Conservation (phyloP, 2,329 filamentous ascomycete genomes). For the Dichotomopilus funicola region DNA sequence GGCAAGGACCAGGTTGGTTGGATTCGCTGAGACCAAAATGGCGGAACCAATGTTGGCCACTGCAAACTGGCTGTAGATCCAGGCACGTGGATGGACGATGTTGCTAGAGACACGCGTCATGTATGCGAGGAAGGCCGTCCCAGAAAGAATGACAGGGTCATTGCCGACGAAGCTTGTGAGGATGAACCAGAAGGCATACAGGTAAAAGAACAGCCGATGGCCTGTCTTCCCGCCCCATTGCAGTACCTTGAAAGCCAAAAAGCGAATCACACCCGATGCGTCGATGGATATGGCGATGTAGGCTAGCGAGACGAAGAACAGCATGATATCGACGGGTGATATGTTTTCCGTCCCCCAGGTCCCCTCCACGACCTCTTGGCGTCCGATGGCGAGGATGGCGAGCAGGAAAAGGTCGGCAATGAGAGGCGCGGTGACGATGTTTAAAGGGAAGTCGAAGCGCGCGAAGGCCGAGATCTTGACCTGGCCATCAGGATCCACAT, state of each 20-base stretch:
- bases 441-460: slow-evolving; percentile 54
- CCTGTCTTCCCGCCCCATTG: slow-evolving; percentile 62
- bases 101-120: slow-evolving; percentile 71
- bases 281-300: slow-evolving; percentile 76
- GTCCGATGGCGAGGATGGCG: slow-evolving; percentile 61
- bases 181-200: slow-evolving; percentile 65
- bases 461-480: slow-evolving; percentile 37
- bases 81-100: slow-evolving; percentile 62
- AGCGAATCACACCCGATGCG: slow-evolving; percentile 66
- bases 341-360: slow-evolving; percentile 61
- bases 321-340: slow-evolving; percentile 64
- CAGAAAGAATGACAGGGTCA: slow-evolving; percentile 67
- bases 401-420: slow-evolving; percentile 66
- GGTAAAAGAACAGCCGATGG: slow-evolving; percentile 62
- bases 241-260: slow-evolving; percentile 62
- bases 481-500: slow-evolving; percentile 22
- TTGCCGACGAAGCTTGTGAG: slow-evolving; percentile 66
- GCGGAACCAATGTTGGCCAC: slow-evolving; percentile 68
- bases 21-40: slow-evolving; percentile 71
- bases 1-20: slow-evolving; percentile 67
- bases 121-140: slow-evolving; percentile 68
- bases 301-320: slow-evolving; percentile 65
- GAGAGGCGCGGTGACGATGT: slow-evolving; percentile 64
- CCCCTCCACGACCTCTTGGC: slow-evolving; percentile 60
- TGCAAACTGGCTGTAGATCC: slow-evolving; percentile 67